Percentiles rank a stretch among this genome's conserved stretches.
Conservation (phyloP, 305 asterid species). For the Andrographis paniculata region DNA sequence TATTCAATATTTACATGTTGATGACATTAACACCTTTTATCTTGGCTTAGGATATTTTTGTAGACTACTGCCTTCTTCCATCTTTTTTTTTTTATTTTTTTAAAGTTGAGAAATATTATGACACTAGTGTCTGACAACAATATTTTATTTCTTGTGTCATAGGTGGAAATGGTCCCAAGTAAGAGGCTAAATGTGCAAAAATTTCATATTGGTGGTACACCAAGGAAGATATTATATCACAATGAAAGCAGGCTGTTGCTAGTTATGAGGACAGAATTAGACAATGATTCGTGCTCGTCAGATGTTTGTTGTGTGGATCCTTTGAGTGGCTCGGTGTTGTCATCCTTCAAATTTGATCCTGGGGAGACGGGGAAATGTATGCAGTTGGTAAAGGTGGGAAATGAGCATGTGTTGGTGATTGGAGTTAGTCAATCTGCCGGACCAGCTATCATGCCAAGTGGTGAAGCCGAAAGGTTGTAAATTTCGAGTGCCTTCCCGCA, state of each 20-base stretch:
- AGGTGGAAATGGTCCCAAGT: slow-evolving; percentile 99
- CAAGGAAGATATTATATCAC: slow-evolving; percentile 85
- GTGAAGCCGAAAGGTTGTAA: slow-evolving; percentile 93
- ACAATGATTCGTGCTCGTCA: slow-evolving; percentile 61
- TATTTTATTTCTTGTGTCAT: slow-evolving; percentile 20
- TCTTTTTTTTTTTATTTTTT: too few species aligned
- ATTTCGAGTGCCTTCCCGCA: slow-evolving; percentile 12
- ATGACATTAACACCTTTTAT: too few species aligned
- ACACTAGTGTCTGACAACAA: slow-evolving; percentile 7
- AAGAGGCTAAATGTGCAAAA: slow-evolving; percentile 98
- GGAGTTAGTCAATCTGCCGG: slow-evolving; percentile 91
- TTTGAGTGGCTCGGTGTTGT: slow-evolving; percentile 67
- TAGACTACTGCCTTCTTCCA: too few species aligned
- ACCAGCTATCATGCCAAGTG: slow-evolving; percentile 92
- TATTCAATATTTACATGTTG: too few species aligned
- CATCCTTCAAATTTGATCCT: slow-evolving; percentile 80
- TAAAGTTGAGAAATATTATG: too few species aligned
- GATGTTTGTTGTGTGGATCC: slow-evolving; percentile 97
- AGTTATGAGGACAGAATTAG: slow-evolving; percentile 84
- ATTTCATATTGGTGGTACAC: slow-evolving; percentile 93
- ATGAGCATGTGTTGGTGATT: slow-evolving; percentile 73
- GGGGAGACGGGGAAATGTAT: slow-evolving; percentile 97
- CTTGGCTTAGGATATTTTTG: too few species aligned
- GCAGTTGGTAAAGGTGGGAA: slow-evolving; percentile 79
- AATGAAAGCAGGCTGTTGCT: slow-evolving; percentile 74